Percentiles rank a stretch among this genome's conserved stretches.
Conservation (phyloP, 2,329 filamentous ascomycete species). For the Ceratocystis cacaofunesta region DNA sequence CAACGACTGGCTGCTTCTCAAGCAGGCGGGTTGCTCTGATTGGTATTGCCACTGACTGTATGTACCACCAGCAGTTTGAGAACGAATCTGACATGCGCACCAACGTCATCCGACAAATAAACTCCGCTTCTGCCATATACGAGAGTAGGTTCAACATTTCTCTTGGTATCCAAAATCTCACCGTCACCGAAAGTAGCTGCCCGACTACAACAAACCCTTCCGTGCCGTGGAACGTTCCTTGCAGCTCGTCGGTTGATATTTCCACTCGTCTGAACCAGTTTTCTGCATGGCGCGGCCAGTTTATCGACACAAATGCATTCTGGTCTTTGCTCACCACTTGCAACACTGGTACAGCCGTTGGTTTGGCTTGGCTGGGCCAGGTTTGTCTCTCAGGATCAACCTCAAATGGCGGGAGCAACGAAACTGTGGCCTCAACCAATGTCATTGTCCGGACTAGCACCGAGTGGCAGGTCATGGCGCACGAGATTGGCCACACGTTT, state of each 20-base stretch:
- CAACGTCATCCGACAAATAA: constrained; percentile 73
- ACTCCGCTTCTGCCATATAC: constrained; percentile 73
- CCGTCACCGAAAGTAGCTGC: constrained; percentile 61
- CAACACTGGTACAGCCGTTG: constrained; percentile 69
- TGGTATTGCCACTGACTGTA: constrained; percentile 86
- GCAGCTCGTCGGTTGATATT: constrained; percentile 48
- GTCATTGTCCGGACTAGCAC: constrained; percentile 70
- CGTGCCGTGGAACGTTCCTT: constrained; percentile 73
- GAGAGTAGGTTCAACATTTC: constrained; percentile 91
- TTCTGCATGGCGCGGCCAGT: constrained; percentile 70
- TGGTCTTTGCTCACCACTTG: constrained; percentile 83
- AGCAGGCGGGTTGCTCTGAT: constrained; percentile 86
- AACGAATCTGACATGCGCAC: constrained; percentile 43
- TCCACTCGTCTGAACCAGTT: constrained; percentile 72
- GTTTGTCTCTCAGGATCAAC: constrained; percentile 52
- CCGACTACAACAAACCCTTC: constrained; percentile 50
- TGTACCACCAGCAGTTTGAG: constrained; percentile 61
- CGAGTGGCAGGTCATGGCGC: constrained; percentile 93
- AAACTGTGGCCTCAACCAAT: constrained; percentile 73
- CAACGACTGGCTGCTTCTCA: constrained; percentile 66
- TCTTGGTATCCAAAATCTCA: constrained; percentile 73
- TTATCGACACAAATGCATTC: constrained; percentile 69
- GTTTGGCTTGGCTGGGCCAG: constrained; percentile 84
- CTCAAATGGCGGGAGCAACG: constrained; percentile 38
- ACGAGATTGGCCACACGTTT: constrained; percentile 88